Percentiles rank a stretch among this genome's conserved stretches.
phyloP scores from a whole-genome alignment of 148 eudicot species.

The Linanthus parryae region DNA sequence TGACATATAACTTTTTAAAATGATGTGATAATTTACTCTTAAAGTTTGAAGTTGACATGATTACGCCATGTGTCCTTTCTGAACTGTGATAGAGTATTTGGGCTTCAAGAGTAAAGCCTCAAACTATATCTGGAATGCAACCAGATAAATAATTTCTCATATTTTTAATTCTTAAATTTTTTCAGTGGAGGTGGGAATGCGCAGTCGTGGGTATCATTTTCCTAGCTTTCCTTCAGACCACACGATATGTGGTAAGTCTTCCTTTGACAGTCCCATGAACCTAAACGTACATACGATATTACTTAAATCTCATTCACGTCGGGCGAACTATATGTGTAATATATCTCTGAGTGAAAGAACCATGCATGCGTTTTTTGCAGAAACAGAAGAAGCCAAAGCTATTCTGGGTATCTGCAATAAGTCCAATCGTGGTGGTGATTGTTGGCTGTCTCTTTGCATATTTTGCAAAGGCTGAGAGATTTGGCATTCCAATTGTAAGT shows the following conservation, averaged over 20 bases:
- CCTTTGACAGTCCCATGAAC: not conserved
- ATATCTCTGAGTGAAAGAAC: not conserved
- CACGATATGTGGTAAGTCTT: slow-evolving; percentile 50
- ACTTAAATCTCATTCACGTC: too few species aligned
- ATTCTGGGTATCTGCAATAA: slow-evolving; percentile 80
- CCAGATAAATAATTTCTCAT: not conserved
- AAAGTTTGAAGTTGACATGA: too few species aligned
- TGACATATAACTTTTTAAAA: too few species aligned
- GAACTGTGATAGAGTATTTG: too few species aligned
- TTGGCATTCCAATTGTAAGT: slow-evolving; percentile 73
- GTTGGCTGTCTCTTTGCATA: slow-evolving; percentile 64
- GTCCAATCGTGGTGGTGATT: slow-evolving; percentile 58
- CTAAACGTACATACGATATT: too few species aligned
- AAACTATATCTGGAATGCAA: too few species aligned
- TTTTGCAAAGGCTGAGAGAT: slow-evolving; percentile 60
- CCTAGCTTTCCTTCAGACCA: slow-evolving; percentile 56
- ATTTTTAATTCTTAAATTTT: not conserved
- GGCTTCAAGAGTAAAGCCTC: too few species aligned
- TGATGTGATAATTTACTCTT: too few species aligned
- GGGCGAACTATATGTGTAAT: too few species aligned
- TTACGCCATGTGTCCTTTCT: too few species aligned
- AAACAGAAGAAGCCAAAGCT: slow-evolving; percentile 56
- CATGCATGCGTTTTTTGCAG: slow-evolving; percentile 29
- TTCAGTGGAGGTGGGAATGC: slow-evolving; percentile 78
- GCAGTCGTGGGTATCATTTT: slow-evolving; percentile 60